Conservation (phyloP, 306 rosid genomes). For the Gillenia trifoliata region DNA sequence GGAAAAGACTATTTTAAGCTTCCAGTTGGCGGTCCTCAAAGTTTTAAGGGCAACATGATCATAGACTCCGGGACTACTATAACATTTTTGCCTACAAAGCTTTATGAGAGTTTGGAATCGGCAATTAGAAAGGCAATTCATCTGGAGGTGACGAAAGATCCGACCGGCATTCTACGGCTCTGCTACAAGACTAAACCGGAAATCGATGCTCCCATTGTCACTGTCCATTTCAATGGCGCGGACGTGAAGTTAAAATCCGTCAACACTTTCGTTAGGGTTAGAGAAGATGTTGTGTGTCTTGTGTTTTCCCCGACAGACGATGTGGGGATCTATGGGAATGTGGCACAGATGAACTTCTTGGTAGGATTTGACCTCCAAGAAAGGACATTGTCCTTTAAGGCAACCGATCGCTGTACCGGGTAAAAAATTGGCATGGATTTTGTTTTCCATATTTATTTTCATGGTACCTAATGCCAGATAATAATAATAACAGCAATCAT, state of each 20-base stretch:
- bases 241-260: constrained; percentile 21
- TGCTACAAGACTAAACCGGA: constrained; percentile 22
- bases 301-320: constrained; percentile 10
- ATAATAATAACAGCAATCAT: no score
- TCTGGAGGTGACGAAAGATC: constrained; percentile 1
- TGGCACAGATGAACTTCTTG: constrained; percentile 39
- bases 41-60: constrained; percentile 25
- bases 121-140: constrained; percentile 1
- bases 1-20: background rate
- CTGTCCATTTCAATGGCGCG: constrained; percentile 35
- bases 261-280: constrained; percentile 26
- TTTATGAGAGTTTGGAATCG: constrained; percentile 20
- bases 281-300: constrained; percentile 22
- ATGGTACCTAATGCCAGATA: no score
- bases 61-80: constrained; percentile 43
- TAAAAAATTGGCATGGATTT: background rate
- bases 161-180: background rate
- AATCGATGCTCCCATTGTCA: constrained; percentile 15
- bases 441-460: no score
- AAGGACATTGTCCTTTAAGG: constrained; percentile 35
- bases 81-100: constrained; percentile 14
- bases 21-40: background rate
- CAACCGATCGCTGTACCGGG: constrained; percentile 19
- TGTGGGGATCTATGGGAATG: constrained; percentile 33
- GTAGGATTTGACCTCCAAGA: constrained; percentile 41